Percentiles rank a stretch among this genome's conserved stretches.
Conservation (phyloP, 2,329 filamentous ascomycete species). For the Penicillium sp. region DNA sequence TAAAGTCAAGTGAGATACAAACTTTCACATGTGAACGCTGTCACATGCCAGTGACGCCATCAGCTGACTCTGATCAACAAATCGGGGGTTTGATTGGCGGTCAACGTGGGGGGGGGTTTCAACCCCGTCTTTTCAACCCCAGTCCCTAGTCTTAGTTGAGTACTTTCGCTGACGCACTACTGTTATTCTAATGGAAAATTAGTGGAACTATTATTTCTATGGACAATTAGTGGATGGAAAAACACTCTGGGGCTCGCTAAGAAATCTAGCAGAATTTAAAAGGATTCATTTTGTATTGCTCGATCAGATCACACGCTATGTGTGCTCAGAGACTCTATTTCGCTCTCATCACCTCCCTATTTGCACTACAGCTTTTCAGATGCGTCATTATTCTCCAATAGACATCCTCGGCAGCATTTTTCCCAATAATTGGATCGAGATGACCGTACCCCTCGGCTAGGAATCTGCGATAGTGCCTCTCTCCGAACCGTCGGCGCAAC, state of each 20-base stretch:
- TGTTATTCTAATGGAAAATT: too few species aligned
- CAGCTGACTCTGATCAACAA: not conserved
- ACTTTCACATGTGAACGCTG: not conserved
- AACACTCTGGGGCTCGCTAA: too few species aligned
- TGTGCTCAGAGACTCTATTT: not conserved
- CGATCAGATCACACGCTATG: not conserved
- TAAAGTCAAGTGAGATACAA: not conserved
- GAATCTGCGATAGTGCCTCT: not conserved
- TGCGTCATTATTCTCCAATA: not conserved
- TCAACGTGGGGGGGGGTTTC: not conserved
- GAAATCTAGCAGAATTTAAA: not conserved
- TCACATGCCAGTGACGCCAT: not conserved
- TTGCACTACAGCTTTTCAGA: not conserved
- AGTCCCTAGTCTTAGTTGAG: not conserved
- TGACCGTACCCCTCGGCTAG: slow-evolving; percentile 1
- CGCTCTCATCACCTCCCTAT: not conserved
- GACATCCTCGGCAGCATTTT: not conserved
- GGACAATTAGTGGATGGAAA: not conserved
- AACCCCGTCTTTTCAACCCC: not conserved
- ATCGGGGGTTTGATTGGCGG: not conserved
- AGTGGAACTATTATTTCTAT: too few species aligned
- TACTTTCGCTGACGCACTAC: not conserved
- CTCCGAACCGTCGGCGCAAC: not conserved
- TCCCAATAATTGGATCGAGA: not conserved
- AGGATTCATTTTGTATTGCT: not conserved